phyloP scores from a whole-genome alignment of 208 protist genomes.

The Leishmania turanica region DNA sequence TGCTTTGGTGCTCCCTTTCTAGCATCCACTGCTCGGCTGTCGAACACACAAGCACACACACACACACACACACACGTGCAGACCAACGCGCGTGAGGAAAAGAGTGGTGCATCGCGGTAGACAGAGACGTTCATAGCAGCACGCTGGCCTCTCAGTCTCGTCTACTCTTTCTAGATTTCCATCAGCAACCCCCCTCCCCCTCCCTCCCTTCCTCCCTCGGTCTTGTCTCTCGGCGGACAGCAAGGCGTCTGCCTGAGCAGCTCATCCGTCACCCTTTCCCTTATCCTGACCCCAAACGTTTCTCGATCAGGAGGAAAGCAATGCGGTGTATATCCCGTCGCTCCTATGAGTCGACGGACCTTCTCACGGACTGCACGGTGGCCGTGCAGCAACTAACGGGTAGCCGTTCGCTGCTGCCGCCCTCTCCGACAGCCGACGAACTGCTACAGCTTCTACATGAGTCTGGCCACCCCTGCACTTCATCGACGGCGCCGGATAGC shows the following conservation, averaged over 20 bases:
- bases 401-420: slow-evolving; percentile 40
- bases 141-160: background rate
- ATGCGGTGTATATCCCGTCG: slow-evolving; percentile 23
- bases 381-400: slow-evolving; percentile 26
- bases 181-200: background rate
- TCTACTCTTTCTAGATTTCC: background rate
- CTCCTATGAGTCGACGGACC: background rate
- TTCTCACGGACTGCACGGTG: slow-evolving; percentile 18
- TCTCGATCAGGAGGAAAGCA: background rate
- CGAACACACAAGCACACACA: background rate
- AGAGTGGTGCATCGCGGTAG: background rate
- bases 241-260: background rate
- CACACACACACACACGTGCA: background rate
- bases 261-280: background rate
- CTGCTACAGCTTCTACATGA: slow-evolving; percentile 24
- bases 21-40: background rate
- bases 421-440: slow-evolving; percentile 30
- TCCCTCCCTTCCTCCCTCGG: background rate
- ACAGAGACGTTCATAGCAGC: background rate
- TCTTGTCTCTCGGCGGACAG: background rate
- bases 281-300: background rate
- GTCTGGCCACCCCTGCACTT: slow-evolving; percentile 7
- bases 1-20: background rate
- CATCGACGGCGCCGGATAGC: background rate
- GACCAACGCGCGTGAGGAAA: background rate